Conservation (phyloP, 805 yeast genomes). For the Brettanomyces bruxellensis region DNA sequence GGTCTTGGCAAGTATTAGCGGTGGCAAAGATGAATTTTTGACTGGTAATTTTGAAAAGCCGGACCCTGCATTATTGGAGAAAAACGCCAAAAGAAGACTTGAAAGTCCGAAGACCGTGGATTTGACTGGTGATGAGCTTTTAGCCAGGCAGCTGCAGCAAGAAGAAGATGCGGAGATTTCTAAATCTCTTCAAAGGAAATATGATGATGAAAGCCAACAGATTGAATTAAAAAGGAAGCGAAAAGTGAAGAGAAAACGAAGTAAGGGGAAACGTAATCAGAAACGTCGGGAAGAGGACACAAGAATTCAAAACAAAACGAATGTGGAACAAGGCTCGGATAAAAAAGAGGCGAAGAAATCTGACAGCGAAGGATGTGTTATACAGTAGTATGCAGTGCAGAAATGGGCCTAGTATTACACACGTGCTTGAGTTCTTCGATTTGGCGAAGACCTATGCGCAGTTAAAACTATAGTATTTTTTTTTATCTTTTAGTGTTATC, state of each 20-base stretch:
- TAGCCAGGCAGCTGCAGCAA: slow-evolving; percentile 24
- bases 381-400: too few species aligned
- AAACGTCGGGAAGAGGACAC: background rate
- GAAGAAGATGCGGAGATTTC: slow-evolving; percentile 25
- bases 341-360: too few species aligned
- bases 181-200: slow-evolving; percentile 17
- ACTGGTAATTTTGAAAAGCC: slow-evolving; percentile 54
- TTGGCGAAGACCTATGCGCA: too few species aligned
- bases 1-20: slow-evolving; percentile 55
- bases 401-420: too few species aligned
- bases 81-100: background rate
- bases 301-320: too few species aligned
- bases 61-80: slow-evolving; percentile 1
- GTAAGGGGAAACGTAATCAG: background rate
- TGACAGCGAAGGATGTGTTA: too few species aligned
- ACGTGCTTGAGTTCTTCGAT: too few species aligned
- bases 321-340: too few species aligned
- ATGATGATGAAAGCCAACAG: slow-evolving; percentile 4
- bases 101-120: slow-evolving; percentile 4
- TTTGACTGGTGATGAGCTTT: slow-evolving; percentile 17
- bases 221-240: background rate
- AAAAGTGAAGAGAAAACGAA: background rate
- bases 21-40: slow-evolving; percentile 60
- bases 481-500: too few species aligned
- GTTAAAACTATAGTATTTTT: too few species aligned